These are phyloP conservation scores for Penicillium diatomitis DNA, from an alignment of 495 filamentous ascomycete species.

Conservation along the genomic window DNA sequence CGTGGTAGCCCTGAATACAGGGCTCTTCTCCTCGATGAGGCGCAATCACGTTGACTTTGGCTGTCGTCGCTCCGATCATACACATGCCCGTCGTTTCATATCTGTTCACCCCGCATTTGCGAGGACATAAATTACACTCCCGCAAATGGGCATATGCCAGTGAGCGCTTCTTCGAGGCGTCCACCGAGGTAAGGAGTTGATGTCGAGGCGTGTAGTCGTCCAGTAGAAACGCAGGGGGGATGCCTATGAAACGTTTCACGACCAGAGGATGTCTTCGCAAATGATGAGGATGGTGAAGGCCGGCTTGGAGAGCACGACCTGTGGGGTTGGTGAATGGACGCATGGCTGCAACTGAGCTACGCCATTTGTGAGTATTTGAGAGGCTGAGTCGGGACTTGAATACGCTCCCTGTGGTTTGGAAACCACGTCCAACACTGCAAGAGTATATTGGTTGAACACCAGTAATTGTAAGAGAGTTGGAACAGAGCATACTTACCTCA, in stretches of 20 bases:
- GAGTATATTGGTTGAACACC: too few relatives aligned
- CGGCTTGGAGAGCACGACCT: neutral
- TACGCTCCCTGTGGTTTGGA: too few relatives aligned
- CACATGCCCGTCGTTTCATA: conserved; percentile 65
- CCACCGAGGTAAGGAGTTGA: conserved; percentile 46
- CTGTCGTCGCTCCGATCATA: conserved; percentile 58
- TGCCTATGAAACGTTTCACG: conserved; percentile 43
- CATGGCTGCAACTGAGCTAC: conserved; percentile 2
- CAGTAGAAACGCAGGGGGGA: conserved; percentile 67
- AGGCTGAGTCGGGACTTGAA: too few relatives aligned
- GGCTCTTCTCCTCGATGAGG: conserved; percentile 53
- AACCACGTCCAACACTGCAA: too few relatives aligned
- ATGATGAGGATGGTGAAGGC: neutral
- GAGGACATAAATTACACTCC: conserved; percentile 70
- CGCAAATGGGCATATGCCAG: conserved; percentile 57
- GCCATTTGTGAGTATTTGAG: too few relatives aligned
- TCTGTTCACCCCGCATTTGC: conserved; percentile 64
- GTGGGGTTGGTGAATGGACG: conserved; percentile 4
- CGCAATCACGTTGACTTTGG: conserved; percentile 69
- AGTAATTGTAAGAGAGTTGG: neutral
- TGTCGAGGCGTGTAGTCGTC: conserved; percentile 66
- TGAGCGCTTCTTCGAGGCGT: conserved; percentile 56
- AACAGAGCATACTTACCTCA: too few relatives aligned
- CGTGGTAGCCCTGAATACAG: conserved; percentile 67
- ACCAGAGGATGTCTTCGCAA: neutral